Percentiles rank a stretch among this genome's conserved stretches.
Conservation (phyloP, 2,329 filamentous ascomycete species). For the Zymoseptoria tritici region DNA sequence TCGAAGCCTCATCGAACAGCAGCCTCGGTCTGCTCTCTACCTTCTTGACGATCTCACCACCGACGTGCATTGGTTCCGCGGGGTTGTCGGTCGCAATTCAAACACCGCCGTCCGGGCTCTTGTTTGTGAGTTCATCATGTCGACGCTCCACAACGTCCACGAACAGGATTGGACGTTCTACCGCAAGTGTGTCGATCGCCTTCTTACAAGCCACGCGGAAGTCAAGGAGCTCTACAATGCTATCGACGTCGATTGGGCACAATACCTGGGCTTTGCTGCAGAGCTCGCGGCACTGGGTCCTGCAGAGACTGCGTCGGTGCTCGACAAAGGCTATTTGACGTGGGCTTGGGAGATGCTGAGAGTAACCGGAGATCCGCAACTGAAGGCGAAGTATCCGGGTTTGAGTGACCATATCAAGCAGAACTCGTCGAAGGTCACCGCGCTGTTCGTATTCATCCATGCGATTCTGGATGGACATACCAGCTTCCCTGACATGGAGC, state of each 20-base stretch:
- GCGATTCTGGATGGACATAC: constrained; percentile 6
- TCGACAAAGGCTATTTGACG: constrained; percentile 15
- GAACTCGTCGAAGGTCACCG: constrained; percentile 5
- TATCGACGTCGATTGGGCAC: constrained; percentile 7
- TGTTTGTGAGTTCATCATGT: constrained; percentile 7
- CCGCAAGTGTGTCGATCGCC: constrained; percentile 2
- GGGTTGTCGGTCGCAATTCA: constrained; percentile 5
- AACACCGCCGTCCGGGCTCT: constrained; percentile 5
- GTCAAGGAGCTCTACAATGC: neutral
- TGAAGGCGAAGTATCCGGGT: constrained; percentile 6
- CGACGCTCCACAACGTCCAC: constrained; percentile 8
- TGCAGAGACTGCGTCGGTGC: constrained; percentile 10
- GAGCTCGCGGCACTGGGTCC: constrained; percentile 10
- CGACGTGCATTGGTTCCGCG: constrained; percentile 8
- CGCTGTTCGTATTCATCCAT: constrained; percentile 13
- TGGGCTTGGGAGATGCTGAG: constrained; percentile 15
- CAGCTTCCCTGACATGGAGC: neutral
- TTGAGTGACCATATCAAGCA: constrained; percentile 4
- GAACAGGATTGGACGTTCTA: constrained; percentile 10
- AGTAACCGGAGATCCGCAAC: constrained; percentile 2
- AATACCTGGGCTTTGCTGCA: constrained; percentile 11
- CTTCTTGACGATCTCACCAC: constrained; percentile 5
- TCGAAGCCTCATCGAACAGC: constrained; percentile 3
- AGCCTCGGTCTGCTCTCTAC: constrained; percentile 1
- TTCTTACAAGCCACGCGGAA: constrained; percentile 10